A percentile compares a stretch with the other conserved stretches of the same genome.
phyloP scores from a whole-genome alignment of 306 rosid species.

The Citrullus amarus region DNA sequence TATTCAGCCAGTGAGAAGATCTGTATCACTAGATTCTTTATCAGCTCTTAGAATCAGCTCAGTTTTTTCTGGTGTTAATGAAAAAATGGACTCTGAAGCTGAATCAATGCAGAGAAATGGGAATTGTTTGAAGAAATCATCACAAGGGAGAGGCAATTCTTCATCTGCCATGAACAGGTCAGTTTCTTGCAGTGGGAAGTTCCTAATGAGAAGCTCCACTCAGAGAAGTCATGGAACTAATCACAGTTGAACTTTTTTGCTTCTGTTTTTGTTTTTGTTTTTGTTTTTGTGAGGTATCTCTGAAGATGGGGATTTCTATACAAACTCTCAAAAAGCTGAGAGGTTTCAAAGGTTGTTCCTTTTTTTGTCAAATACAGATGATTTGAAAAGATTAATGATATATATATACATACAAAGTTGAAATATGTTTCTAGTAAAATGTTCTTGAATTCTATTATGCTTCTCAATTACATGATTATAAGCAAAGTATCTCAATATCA shows the following conservation, averaged over 20 bases:
- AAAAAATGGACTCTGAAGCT: background rate
- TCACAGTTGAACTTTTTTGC: background rate
- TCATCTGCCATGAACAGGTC: slow-evolving; percentile 51
- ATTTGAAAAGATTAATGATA: background rate
- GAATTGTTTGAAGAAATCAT: background rate
- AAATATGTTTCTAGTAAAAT: background rate
- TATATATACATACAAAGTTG: background rate
- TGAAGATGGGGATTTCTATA: background rate
- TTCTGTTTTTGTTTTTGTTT: background rate
- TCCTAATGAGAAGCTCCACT: background rate
- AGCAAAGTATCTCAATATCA: background rate
- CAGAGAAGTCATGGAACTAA: background rate
- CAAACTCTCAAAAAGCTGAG: slow-evolving; percentile 32
- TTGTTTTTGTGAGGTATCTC: background rate
- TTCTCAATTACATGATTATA: background rate
- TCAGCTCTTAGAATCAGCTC: slow-evolving; percentile 30
- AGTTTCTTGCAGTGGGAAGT: slow-evolving; percentile 43
- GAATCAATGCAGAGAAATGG: background rate
- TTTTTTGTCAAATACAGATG: background rate
- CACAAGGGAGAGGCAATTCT: slow-evolving; percentile 21
- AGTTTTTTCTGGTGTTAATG: background rate
- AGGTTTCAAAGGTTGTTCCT: background rate
- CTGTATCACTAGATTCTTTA: slow-evolving; percentile 49
- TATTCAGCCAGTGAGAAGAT: slow-evolving; percentile 32
- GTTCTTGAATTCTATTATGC: background rate